Base-by-base conservation (phyloP, 768 basidiomycete genomes). In the Pleurotus cornucopiae region DNA sequence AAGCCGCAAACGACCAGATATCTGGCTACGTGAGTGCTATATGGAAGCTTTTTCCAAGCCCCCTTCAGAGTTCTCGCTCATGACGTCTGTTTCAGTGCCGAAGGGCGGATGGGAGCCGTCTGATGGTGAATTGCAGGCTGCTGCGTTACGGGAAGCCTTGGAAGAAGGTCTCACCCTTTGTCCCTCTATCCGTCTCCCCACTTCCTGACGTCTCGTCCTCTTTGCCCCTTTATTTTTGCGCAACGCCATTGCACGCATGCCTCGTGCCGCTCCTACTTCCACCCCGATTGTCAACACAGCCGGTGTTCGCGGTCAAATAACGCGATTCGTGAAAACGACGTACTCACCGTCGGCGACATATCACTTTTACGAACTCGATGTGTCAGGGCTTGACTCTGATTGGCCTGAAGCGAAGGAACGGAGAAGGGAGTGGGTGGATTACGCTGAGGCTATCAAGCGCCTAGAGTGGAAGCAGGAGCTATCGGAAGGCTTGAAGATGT, bases 121-220 rank as follows among this genome's bases (percentile, higher is more conserved):
- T 56, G 91, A 94, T 80, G 84, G 79, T 64, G 79, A 77, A 71
- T 76, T 93, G 66, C 90, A 92, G 79, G 86, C 84, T 75, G 91
- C 91, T 69, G 91, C 91, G 75, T 88, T 84, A 66, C 83, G 91
- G 72, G 91, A 94, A 84, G 91, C 91, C 75, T 79, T 88, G 72
- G 91, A 94, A 89, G 91, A 94, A 93, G 91, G 91, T 94, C 89
- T 84, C 84, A 85, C 83, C 84, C 76, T 83, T 86, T 84, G 77
- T 81, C 81, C 84, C 79, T 84, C 76, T 85, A 71, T 80, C 76
- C 79, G 82, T 86, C 81, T 77, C 78, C 76, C 80, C 80, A 75
- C 73, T 79, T 83, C 84, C 84, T 87, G 78, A 87, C 83, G 37
- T 72, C 73, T 74, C 66, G 74, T 75, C 73, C 68, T 69, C 71